Evolutionary conservation across 192 early-diverging fungal genomes (phyloP), one percentile per base, ranked within the genome.

Genomic region (Backusella circina): DNA sequence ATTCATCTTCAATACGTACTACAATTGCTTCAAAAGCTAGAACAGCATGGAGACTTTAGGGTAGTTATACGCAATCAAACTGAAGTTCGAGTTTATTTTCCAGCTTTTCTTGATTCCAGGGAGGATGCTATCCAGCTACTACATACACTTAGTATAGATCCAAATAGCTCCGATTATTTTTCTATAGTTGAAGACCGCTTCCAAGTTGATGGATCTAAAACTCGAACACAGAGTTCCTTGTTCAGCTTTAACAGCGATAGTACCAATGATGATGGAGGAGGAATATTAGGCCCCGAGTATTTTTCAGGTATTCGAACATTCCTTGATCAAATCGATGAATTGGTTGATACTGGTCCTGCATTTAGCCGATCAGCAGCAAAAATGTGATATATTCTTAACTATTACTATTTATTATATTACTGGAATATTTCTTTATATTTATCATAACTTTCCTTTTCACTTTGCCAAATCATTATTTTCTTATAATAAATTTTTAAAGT

Each of bases 261-360:
- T 61, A 61, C 0, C 8, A 61, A 28, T 61, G 26, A 26, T 61
- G 26, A 41, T 44, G 65, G n/a, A 21, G 12, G 1, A 12, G 23
- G 51, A 23, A 23, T 47, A 21, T 38, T 82, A 21, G 80, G 77
- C 8, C 81, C 70, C 18, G 81, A 78, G 21, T 83, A 83, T 44
- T 83, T 83, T 68, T 54, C 72, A 57, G 74, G 77, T 13, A 68
- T 83, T 10, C 81, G 79, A 13, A 44, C 72, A 65, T 83, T 83
- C 71, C 65, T 83, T 38, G 78, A 79, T 44, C 70, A 76, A 32
- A 74, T 79, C 4, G 81, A 83, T 74, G 75, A 79, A 50, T 44
- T 83, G 32, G 77, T 83, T 50, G 75, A 83, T 61, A 67, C 73
- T 3, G 44, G 74, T 5, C 54, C 64, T 66, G 38, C 73, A 15